A percentile compares a stretch with the other conserved stretches of the same genome.
Conservation (phyloP, 1,284 basidiomycete species). For the Austroboletus niveus region DNA sequence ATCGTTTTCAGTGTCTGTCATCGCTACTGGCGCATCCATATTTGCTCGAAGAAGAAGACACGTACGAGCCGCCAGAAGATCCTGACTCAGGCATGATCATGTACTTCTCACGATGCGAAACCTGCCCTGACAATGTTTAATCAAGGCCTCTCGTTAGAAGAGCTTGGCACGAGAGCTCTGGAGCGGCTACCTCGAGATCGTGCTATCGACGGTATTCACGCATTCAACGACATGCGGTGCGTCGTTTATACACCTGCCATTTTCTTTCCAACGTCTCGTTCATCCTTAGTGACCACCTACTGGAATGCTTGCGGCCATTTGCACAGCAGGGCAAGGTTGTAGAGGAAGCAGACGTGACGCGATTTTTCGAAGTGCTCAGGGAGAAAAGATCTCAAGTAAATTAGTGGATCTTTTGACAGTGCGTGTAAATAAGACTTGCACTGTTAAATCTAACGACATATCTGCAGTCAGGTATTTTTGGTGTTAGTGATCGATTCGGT, state of each 20-base stretch:
- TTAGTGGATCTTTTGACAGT: background rate
- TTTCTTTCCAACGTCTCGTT: background rate
- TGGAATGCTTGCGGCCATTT: slow-evolving; percentile 71
- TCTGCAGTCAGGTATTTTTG: too few species aligned
- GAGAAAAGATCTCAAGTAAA: slow-evolving; percentile 30
- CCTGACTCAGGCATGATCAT: slow-evolving; percentile 64
- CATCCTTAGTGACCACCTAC: slow-evolving; percentile 59
- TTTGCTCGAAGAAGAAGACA: slow-evolving; percentile 75
- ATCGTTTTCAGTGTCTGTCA: slow-evolving; percentile 48
- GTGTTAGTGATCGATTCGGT: too few species aligned
- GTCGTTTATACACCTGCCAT: slow-evolving; percentile 14
- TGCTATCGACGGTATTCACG: slow-evolving; percentile 76
- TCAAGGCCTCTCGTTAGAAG: slow-evolving; percentile 65
- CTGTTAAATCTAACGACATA: too few species aligned
- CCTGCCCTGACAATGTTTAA: slow-evolving; percentile 23
- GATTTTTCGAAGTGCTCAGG: slow-evolving; percentile 58
- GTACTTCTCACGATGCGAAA: background rate
- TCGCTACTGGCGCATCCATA: slow-evolving; percentile 51
- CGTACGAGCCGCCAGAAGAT: slow-evolving; percentile 78
- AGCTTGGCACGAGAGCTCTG: slow-evolving; percentile 75
- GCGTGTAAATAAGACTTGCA: too few species aligned
- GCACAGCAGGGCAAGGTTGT: slow-evolving; percentile 77
- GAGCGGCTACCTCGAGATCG: slow-evolving; percentile 67
- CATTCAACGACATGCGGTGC: slow-evolving; percentile 77
- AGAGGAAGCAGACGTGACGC: slow-evolving; percentile 65